Conservation (phyloP, 352 stramenopile genomes). For the Globisporangium radiosum region DNA sequence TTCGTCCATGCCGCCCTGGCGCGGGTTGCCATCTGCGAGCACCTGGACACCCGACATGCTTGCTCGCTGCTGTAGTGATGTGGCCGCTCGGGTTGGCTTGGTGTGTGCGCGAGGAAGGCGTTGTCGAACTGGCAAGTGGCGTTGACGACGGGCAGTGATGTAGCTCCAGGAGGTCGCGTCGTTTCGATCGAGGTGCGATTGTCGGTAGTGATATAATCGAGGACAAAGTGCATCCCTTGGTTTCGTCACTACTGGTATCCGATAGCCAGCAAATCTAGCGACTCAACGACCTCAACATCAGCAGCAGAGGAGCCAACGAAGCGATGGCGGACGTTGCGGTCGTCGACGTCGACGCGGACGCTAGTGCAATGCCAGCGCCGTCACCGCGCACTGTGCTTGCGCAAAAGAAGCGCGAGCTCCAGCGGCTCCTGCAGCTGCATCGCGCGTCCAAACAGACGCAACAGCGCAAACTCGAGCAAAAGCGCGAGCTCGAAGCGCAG, state of each 20-base stretch:
- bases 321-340: not conserved
- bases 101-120: too few relatives aligned
- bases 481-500: conserved; percentile 8
- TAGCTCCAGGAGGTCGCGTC: not conserved
- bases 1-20: conserved; percentile 70
- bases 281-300: too few relatives aligned
- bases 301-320: not conserved
- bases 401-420: conserved; percentile 13
- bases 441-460: conserved; percentile 21
- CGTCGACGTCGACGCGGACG: not conserved
- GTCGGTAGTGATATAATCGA: not conserved
- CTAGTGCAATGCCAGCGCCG: not conserved
- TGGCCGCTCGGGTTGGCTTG: too few relatives aligned
- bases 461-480: conserved; percentile 17
- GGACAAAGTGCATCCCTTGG: not conserved
- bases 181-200: not conserved
- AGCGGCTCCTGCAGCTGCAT: conserved; percentile 14
- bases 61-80: not conserved
- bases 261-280: too few relatives aligned
- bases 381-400: not conserved
- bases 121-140: too few relatives aligned
- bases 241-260: not conserved
- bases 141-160: not conserved
- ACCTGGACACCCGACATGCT: conserved; percentile 73
- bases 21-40: conserved; percentile 60